phyloP scores from a whole-genome alignment of 129 eudicot species.

The Artemisia tridentata region DNA sequence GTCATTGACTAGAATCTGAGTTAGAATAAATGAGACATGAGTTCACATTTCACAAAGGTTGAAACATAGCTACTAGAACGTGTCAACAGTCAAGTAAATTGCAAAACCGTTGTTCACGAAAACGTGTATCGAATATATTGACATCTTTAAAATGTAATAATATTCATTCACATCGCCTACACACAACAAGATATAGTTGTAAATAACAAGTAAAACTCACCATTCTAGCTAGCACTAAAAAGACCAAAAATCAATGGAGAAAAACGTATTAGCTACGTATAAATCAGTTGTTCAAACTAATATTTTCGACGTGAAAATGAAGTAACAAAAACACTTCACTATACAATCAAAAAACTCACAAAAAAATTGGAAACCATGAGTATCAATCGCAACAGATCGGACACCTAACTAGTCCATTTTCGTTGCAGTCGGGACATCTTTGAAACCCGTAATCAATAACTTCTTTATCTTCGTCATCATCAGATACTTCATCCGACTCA shows the following conservation, averaged over 20 bases:
- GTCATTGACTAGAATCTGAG: no score
- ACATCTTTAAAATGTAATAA: neutral
- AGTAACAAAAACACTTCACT: conserved; percentile 1
- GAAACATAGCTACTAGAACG: neutral
- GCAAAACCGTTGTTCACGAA: neutral
- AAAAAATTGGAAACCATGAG: conserved; percentile 6
- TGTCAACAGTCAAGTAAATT: neutral
- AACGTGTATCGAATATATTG: neutral
- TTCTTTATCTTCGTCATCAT: conserved; percentile 40
- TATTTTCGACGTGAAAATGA: conserved; percentile 3
- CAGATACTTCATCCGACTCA: conserved; percentile 32
- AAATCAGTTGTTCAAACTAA: conserved; percentile 17
- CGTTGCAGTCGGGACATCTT: conserved; percentile 92
- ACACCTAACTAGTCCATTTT: conserved; percentile 85
- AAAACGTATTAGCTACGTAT: conserved; percentile 1
- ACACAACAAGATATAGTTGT: neutral
- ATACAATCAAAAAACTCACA: conserved; percentile 23
- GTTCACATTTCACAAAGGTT: neutral
- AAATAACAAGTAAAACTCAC: conserved; percentile 5
- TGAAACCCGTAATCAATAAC: conserved; percentile 77
- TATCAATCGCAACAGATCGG: conserved; percentile 79
- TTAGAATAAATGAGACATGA: neutral
- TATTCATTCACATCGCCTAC: neutral
- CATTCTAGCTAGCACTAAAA: neutral
- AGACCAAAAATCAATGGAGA: neutral